Evolutionary conservation across 2,329 filamentous ascomycete species (phyloP).

Genomic region (Fusarium goolgardi): DNA sequence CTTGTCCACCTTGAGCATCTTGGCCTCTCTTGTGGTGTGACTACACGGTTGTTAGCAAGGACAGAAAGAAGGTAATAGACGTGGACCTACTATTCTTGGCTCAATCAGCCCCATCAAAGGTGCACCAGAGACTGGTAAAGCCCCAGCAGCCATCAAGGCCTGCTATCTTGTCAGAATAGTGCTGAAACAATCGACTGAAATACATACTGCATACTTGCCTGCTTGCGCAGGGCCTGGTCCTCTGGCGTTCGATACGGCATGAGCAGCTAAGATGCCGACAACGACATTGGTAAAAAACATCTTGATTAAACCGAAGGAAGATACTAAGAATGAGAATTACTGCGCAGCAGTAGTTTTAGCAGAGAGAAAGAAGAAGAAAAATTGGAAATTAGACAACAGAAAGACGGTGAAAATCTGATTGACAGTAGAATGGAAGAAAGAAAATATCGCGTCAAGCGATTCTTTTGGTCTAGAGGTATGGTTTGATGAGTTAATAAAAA

Average conservation of each 20-base stretch:
- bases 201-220: slow-evolving; percentile 19
- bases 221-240: neutral
- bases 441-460: slow-evolving; percentile 25
- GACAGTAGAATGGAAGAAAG: neutral
- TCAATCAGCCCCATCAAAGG: slow-evolving; percentile 26
- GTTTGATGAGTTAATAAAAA: neutral
- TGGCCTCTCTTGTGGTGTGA: neutral
- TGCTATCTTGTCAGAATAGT: neutral
- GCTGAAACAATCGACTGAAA: accelerated
- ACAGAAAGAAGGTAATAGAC: accelerated
- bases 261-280: slow-evolving; percentile 22
- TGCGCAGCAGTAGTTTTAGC: slow-evolving; percentile 12
- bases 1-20: neutral
- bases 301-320: neutral
- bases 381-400: neutral
- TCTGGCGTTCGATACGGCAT: slow-evolving; percentile 13
- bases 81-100: neutral
- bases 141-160: slow-evolving; percentile 29
- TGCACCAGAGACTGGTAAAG: slow-evolving; percentile 8
- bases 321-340: neutral
- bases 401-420: too few relatives aligned
- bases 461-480: neutral
- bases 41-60: neutral
- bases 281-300: slow-evolving; percentile 32
- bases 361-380: neutral